Conservation (phyloP, 805 yeast species). For the Teunomyces panamensis region DNA sequence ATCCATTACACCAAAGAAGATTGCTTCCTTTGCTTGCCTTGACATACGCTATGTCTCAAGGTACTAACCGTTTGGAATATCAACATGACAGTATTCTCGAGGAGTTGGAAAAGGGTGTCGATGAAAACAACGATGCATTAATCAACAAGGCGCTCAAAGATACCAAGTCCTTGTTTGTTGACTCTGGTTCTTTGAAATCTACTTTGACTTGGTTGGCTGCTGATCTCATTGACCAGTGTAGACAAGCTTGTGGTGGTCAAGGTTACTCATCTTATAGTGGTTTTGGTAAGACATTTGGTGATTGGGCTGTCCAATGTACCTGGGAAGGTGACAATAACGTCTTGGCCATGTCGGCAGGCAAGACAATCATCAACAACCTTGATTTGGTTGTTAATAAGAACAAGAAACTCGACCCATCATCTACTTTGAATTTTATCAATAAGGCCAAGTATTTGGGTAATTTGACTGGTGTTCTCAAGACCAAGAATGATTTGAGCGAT, state of each 20-base stretch:
- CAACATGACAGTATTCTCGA: constrained; percentile 29
- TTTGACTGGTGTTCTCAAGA: constrained; percentile 12
- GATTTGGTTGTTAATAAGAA: constrained; percentile 26
- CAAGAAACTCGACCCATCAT: constrained; percentile 21
- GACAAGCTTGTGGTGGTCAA: constrained; percentile 49
- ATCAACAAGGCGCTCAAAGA: constrained; percentile 32
- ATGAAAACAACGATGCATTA: constrained; percentile 25
- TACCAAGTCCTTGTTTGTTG: constrained; percentile 43
- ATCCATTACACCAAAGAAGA: constrained; percentile 46
- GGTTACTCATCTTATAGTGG: constrained; percentile 46
- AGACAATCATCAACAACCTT: constrained; percentile 34
- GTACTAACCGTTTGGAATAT: constrained; percentile 37
- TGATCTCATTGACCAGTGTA: constrained; percentile 38
- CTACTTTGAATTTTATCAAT: constrained; percentile 33
- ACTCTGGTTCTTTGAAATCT: constrained; percentile 44
- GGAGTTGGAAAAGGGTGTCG: constrained; percentile 38
- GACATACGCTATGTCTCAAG: constrained; percentile 35
- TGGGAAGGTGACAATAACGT: constrained; percentile 52
- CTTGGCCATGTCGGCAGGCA: constrained; percentile 40
- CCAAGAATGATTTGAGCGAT: constrained; percentile 13
- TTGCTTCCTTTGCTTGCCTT: constrained; percentile 43
- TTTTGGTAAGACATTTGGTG: constrained; percentile 43
- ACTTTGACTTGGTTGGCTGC: constrained; percentile 45
- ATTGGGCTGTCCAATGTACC: constrained; percentile 48
- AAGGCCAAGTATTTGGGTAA: constrained; percentile 13